These are phyloP conservation scores for Trichoderma sp. DNA, from an alignment of 2,329 filamentous ascomycete genomes.

Conservation along the genomic window DNA sequence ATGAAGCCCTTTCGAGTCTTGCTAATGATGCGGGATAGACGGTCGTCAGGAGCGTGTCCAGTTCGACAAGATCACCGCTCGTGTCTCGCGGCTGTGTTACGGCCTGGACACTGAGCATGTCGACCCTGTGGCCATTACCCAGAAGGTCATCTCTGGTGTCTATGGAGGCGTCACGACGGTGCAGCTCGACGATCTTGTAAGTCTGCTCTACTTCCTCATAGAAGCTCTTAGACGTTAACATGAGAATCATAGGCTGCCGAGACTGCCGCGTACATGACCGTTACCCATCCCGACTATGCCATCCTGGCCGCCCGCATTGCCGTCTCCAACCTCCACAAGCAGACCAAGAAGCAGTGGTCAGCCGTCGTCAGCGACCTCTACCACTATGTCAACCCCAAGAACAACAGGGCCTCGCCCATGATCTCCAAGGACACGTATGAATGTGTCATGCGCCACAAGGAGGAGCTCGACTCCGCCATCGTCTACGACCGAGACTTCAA, in stretches of 20 bases:
- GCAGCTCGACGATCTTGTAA: slow-evolving; percentile 93
- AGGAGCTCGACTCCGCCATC: slow-evolving; percentile 97
- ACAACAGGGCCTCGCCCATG: slow-evolving; percentile 82
- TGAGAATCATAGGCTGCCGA: slow-evolving; percentile 75
- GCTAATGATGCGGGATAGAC: slow-evolving; percentile 61
- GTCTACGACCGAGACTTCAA: slow-evolving; percentile 99
- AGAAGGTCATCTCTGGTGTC: slow-evolving; percentile 99
- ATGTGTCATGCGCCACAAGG: slow-evolving; percentile 91
- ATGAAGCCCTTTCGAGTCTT: not conserved
- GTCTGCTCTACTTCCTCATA: slow-evolving; percentile 39
- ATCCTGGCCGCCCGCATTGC: slow-evolving; percentile 97
- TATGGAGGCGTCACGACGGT: slow-evolving; percentile 97
- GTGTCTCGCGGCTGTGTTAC: slow-evolving; percentile 96
- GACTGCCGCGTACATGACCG: slow-evolving; percentile 99
- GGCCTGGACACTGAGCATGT: slow-evolving; percentile 93
- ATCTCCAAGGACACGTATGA: slow-evolving; percentile 91
- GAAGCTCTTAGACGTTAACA: slow-evolving; percentile 12
- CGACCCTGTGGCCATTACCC: slow-evolving; percentile 95
- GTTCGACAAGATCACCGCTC: slow-evolving; percentile 99
- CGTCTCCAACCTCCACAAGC: slow-evolving; percentile 99
- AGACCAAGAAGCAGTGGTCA: slow-evolving; percentile 99
- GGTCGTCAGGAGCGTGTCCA: slow-evolving; percentile 99
- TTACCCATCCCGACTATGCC: slow-evolving; percentile 98
- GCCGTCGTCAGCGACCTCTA: slow-evolving; percentile 90
- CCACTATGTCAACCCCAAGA: slow-evolving; percentile 95